Evolutionary conservation across 2,329 filamentous ascomycete genomes (phyloP).

Genomic region (Macrophomina pseudophaseolina): DNA sequence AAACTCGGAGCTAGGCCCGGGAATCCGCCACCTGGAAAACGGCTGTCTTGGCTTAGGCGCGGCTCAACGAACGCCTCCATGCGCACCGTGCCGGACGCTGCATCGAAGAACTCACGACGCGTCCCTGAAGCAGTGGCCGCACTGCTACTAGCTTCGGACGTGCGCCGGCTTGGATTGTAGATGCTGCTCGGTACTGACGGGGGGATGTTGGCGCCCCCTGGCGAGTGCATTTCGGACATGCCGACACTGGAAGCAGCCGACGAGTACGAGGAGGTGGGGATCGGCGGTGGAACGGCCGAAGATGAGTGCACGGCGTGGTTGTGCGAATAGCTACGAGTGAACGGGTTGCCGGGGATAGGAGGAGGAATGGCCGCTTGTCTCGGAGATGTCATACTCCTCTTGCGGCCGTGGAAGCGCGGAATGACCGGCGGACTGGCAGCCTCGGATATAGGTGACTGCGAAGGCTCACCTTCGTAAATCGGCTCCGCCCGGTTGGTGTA

Average conservation of each 20-base stretch:
- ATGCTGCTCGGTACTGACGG: conserved; percentile 65
- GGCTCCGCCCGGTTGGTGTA: conserved; percentile 35
- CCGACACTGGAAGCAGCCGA: conserved; percentile 7
- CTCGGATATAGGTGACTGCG: conserved; percentile 20
- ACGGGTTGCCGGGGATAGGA: conserved; percentile 53
- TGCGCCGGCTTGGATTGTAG: conserved; percentile 54
- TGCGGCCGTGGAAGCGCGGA: conserved; percentile 60
- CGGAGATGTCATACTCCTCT: conserved; percentile 31
- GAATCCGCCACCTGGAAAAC: conserved; percentile 35
- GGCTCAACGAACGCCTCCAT: conserved; percentile 93
- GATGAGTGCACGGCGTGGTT: conserved; percentile 47
- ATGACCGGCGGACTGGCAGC: conserved; percentile 74
- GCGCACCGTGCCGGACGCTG: conserved; percentile 77
- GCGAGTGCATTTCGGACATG: conserved; percentile 19
- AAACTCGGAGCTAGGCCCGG: conserved; percentile 8
- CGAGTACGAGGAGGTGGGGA: not conserved
- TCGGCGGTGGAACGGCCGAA: conserved; percentile 39
- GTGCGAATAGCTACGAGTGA: conserved; percentile 78
- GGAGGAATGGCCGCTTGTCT: conserved; percentile 21
- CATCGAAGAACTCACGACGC: conserved; percentile 74
- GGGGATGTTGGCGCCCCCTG: conserved; percentile 43
- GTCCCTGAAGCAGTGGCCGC: not conserved
- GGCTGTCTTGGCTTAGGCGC: conserved; percentile 18
- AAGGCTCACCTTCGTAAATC: conserved; percentile 49
- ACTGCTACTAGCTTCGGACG: conserved; percentile 31